These are phyloP conservation scores for Epicoccum nigrum DNA, from an alignment of 2,329 filamentous ascomycete genomes.

Conservation along the genomic window DNA sequence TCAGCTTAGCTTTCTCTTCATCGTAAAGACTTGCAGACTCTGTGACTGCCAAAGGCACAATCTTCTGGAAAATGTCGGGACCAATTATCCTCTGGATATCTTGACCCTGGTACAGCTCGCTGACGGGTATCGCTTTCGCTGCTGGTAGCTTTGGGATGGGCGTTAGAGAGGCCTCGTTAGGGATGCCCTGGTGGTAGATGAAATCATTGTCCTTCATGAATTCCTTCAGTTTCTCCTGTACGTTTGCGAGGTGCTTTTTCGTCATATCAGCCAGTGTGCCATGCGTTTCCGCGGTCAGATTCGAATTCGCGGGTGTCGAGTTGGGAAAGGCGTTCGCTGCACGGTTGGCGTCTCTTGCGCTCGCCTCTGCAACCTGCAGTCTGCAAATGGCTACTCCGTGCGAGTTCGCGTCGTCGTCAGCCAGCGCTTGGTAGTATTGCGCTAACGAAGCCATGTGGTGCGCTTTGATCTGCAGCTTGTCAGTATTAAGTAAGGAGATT, in stretches of 20 bases:
- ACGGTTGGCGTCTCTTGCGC: slow-evolving; percentile 78
- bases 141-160: slow-evolving; percentile 90
- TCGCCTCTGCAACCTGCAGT: slow-evolving; percentile 78
- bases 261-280: slow-evolving; percentile 76
- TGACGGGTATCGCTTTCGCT: slow-evolving; percentile 95
- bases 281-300: slow-evolving; percentile 81
- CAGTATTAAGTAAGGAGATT: neutral
- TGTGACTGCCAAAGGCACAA: slow-evolving; percentile 93
- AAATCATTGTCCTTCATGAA: slow-evolving; percentile 94
- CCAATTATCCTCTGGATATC: slow-evolving; percentile 97
- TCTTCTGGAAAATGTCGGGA: slow-evolving; percentile 94
- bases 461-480: slow-evolving; percentile 67
- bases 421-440: slow-evolving; percentile 90
- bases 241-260: slow-evolving; percentile 78
- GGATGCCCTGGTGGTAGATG: slow-evolving; percentile 94
- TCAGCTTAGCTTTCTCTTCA: slow-evolving; percentile 95
- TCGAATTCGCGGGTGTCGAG: slow-evolving; percentile 78
- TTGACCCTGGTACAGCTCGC: slow-evolving; percentile 93
- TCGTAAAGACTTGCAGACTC: slow-evolving; percentile 97
- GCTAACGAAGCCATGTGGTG: slow-evolving; percentile 83
- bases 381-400: slow-evolving; percentile 86
- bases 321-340: slow-evolving; percentile 80
- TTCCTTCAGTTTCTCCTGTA: slow-evolving; percentile 79
- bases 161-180: slow-evolving; percentile 79
- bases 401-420: slow-evolving; percentile 86